Evolutionary conservation across 208 protist species (phyloP).

Genomic region (Trichomonas gallinae): DNA sequence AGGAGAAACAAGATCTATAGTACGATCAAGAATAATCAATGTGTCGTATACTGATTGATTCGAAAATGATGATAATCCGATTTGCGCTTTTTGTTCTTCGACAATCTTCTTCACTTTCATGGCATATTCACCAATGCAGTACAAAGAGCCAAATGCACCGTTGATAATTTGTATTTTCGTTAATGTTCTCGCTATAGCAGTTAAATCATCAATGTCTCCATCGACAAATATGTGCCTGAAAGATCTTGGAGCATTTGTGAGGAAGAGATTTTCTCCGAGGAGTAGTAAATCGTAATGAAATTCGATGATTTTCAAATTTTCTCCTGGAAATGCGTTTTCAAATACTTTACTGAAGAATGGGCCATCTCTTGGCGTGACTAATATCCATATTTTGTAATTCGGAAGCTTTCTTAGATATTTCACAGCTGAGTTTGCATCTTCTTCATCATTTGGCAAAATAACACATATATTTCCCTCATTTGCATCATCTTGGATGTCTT

Average conservation of each 20-base stretch:
- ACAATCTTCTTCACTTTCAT: not conserved
- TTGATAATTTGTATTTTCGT: not conserved
- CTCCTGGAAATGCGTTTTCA: not conserved
- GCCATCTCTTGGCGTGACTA: not conserved
- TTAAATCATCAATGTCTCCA: not conserved
- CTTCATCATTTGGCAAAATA: not conserved
- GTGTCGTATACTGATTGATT: not conserved
- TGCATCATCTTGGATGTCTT: not conserved
- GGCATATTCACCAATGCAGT: not conserved
- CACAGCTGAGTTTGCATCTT: not conserved
- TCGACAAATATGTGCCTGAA: not conserved
- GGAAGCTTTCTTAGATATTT: not conserved
- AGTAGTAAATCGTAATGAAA: not conserved
- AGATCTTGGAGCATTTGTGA: not conserved
- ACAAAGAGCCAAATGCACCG: not conserved
- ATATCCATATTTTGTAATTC: not conserved
- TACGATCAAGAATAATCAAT: not conserved
- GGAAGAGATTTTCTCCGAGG: not conserved
- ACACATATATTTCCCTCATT: not conserved
- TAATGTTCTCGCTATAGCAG: not conserved
- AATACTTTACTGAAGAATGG: not conserved
- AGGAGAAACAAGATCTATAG: not conserved
- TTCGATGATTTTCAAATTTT: not conserved
- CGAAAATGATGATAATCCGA: not conserved
- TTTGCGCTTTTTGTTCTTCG: not conserved